Conservation (phyloP, 192 early-diverging fungal genomes). For the Gigaspora rosea region DNA sequence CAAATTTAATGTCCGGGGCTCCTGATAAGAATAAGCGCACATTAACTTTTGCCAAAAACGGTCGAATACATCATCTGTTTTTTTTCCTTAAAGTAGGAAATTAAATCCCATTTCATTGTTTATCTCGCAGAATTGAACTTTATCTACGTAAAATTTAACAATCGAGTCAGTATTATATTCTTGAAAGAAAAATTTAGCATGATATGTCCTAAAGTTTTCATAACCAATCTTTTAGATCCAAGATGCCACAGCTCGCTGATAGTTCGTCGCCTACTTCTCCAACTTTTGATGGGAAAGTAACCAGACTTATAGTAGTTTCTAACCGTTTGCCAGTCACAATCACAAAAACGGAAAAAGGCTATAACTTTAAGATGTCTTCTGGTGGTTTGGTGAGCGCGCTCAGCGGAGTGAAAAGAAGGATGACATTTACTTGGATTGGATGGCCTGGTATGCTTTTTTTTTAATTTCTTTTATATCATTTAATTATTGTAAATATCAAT, state of each 20-base stretch:
- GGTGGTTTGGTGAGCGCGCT: slow-evolving; percentile 96
- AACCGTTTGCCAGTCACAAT: slow-evolving; percentile 96
- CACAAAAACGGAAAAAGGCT: slow-evolving; percentile 55
- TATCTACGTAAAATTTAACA: too few species aligned
- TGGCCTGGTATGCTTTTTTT: slow-evolving; percentile 84
- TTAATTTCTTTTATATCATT: slow-evolving; percentile 5
- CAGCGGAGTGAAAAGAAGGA: slow-evolving; percentile 90
- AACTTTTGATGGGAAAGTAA: slow-evolving; percentile 32
- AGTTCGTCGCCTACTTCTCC: neutral
- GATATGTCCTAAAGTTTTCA: too few species aligned
- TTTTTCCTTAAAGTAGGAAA: too few species aligned
- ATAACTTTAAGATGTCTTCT: slow-evolving; percentile 79
- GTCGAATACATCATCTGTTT: too few species aligned
- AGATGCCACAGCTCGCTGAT: neutral
- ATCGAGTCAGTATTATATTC: too few species aligned
- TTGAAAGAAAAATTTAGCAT: too few species aligned
- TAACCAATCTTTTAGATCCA: too few species aligned
- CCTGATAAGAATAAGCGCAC: too few species aligned
- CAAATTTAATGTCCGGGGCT: too few species aligned
- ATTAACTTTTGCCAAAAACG: too few species aligned
- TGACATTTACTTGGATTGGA: slow-evolving; percentile 98
- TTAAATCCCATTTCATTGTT: too few species aligned
- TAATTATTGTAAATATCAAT: neutral
- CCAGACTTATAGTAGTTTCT: slow-evolving; percentile 86
- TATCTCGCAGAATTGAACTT: too few species aligned